Evolutionary conservation across 2,329 filamentous ascomycete genomes (phyloP), one percentile per base, ranked within the genome.

Genomic region (Teratosphaeria viscida): DNA sequence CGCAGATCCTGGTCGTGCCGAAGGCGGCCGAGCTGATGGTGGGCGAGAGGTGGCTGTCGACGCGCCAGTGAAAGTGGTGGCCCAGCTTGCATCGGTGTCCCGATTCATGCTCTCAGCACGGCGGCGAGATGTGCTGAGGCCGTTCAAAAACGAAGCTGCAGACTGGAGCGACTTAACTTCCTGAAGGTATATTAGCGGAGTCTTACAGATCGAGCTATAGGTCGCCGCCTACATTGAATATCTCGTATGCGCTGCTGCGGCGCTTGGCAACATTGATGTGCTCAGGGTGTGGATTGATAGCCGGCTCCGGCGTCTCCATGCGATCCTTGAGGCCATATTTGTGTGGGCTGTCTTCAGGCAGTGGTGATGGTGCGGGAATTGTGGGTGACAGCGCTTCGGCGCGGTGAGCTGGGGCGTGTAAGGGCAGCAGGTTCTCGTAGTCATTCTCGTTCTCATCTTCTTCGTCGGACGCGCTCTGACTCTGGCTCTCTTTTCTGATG

Each of bases 311-410:
- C 10, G 68, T 71, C 52, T 71, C 67, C 62, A 70, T 67, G 57
- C 65, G 62, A 60, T 72, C 69, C 61, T 65, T 61, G 60, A 72
- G 56, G 29, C 70, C 70, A 60, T 72, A 72, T 62, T 72, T 71
- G 61, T 72, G 70, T 19, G 70, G 70, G 55, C 69, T 71, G 57
- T 72, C 70, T 61, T 71, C 69, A 52, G 69, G 68, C 14, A 72
- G 60, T 11, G 68, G 68, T 47, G 68, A 68, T 26, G 70, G 70
- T 34, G 68, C 64, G 19, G 69, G 70, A 11, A 72, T 59, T 34
- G 65, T 67, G 6, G 70, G 70, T 52, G 67, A 71, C 14, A 68
- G 54, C 11, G 62, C 62, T 2, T 65, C 64, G 10, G 64, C 39
- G 16, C 63, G 55, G 37, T 61, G 59, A 14, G 58, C 52, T 23